Conservation (phyloP, 495 filamentous ascomycete genomes). For the Penicillium psychrofluorescens region DNA sequence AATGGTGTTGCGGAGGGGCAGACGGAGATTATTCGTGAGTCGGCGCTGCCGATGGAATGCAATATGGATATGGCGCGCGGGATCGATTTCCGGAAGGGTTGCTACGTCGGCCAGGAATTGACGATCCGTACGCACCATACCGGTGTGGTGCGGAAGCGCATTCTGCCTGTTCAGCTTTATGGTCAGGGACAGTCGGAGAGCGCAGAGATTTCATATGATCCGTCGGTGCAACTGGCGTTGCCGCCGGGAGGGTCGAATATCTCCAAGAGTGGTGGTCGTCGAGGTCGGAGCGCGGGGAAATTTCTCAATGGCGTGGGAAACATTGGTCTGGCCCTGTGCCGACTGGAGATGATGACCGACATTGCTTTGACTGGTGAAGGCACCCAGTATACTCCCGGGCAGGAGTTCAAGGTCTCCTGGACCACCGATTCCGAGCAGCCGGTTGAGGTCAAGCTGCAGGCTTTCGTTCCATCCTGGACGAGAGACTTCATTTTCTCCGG, state of each 20-base stretch:
- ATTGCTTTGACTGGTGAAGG: slow-evolving; percentile 56
- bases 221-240: slow-evolving; percentile 19
- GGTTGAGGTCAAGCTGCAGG: slow-evolving; percentile 61
- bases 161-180: slow-evolving; percentile 82
- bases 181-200: slow-evolving; percentile 9
- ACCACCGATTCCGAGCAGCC: slow-evolving; percentile 23
- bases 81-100: slow-evolving; percentile 91
- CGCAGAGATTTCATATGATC: slow-evolving; percentile 32
- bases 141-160: slow-evolving; percentile 83
- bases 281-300: slow-evolving; percentile 66
- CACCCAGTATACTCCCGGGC: slow-evolving; percentile 41
- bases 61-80: slow-evolving; percentile 78
- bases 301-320: slow-evolving; percentile 72
- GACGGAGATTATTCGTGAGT: slow-evolving; percentile 59
- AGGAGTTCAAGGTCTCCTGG: slow-evolving; percentile 50
- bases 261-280: slow-evolving; percentile 37
- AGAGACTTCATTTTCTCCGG: slow-evolving; percentile 32
- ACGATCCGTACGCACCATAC: slow-evolving; percentile 92
- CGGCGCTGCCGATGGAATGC: slow-evolving; percentile 70
- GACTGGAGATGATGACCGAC: slow-evolving; percentile 85
- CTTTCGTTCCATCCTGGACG: slow-evolving; percentile 81
- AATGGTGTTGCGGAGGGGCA: slow-evolving; percentile 81
- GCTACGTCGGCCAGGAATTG: slow-evolving; percentile 93
- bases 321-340: slow-evolving; percentile 79
- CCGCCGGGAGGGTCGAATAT: slow-evolving; percentile 36